A percentile compares a stretch with the other conserved stretches of the same genome.
These are phyloP conservation scores for Incumbomyces delicatus DNA, from an alignment of 2,329 filamentous ascomycete species.

Conservation along the genomic window DNA sequence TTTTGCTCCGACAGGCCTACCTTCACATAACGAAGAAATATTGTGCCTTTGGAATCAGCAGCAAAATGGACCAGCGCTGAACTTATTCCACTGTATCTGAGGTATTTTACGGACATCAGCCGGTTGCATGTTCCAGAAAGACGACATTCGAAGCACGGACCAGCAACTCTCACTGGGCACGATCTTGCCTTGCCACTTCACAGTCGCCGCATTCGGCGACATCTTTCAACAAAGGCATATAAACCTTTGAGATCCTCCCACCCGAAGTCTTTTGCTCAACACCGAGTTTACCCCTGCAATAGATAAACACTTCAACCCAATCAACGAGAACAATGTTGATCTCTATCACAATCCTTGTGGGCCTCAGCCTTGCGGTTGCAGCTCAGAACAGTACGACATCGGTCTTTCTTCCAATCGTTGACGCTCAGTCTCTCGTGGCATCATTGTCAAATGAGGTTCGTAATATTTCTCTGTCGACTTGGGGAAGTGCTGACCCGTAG, in stretches of 20 bases:
- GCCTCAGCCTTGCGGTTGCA: not conserved
- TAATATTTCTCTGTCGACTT: not conserved
- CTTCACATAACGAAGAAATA: no score
- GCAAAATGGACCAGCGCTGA: no score
- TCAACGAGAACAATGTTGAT: not conserved
- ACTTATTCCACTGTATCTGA: no score
- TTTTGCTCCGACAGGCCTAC: no score
- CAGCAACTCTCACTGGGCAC: no score
- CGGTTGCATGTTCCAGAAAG: no score
- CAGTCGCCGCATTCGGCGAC: no score
- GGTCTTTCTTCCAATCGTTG: slow-evolving; percentile 1
- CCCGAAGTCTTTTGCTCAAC: not conserved
- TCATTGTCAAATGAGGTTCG: not conserved
- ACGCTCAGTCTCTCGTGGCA: not conserved
- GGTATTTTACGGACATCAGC: no score
- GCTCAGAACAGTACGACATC: not conserved
- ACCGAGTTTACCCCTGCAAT: not conserved
- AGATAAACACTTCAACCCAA: not conserved
- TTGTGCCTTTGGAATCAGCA: no score
- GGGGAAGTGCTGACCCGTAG: not conserved
- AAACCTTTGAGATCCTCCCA: not conserved
- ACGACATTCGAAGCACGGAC: no score
- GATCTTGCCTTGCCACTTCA: no score
- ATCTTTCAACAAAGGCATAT: not conserved
- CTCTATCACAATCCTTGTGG: not conserved